These are phyloP conservation scores for Picea mariana DNA, from an alignment of 83 land plant species.

Conservation along the genomic window DNA sequence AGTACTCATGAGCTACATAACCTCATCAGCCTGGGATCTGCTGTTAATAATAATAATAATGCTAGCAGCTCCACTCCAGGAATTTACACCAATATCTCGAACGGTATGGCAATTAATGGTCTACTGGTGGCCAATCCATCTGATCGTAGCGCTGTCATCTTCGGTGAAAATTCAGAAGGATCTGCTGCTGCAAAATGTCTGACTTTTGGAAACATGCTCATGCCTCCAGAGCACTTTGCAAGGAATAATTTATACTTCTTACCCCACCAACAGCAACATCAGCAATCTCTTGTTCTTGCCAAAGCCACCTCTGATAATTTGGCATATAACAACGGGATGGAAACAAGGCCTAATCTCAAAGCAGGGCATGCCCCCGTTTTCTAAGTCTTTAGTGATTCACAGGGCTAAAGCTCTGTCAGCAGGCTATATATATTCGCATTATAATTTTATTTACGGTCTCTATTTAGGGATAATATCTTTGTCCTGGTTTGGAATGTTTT, in stretches of 20 bases:
- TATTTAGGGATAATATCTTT: no score
- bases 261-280: not conserved
- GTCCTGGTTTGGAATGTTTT: no score
- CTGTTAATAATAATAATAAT: not conserved
- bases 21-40: slow-evolving; percentile 11
- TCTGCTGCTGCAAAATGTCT: slow-evolving; percentile 1
- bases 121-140: not conserved
- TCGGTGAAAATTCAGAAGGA: slow-evolving; percentile 14
- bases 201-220: slow-evolving; percentile 4
- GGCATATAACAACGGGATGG: not conserved
- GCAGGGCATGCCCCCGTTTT: no score
- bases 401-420: no score
- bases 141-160: not conserved
- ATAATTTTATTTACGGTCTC: no score
- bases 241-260: not conserved
- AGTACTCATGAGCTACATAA: not conserved
- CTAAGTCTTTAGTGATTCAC: no score
- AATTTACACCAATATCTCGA: slow-evolving; percentile 2
- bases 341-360: no score
- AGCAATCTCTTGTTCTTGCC: not conserved
- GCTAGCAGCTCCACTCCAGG: not conserved
- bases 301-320: not conserved
- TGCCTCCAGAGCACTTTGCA: slow-evolving; percentile 7
- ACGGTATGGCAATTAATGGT: not conserved
- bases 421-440: no score